Evolutionary conservation across 202 grass and related monocot genomes (phyloP).

Genomic region (Cymbopogon flexuosus): DNA sequence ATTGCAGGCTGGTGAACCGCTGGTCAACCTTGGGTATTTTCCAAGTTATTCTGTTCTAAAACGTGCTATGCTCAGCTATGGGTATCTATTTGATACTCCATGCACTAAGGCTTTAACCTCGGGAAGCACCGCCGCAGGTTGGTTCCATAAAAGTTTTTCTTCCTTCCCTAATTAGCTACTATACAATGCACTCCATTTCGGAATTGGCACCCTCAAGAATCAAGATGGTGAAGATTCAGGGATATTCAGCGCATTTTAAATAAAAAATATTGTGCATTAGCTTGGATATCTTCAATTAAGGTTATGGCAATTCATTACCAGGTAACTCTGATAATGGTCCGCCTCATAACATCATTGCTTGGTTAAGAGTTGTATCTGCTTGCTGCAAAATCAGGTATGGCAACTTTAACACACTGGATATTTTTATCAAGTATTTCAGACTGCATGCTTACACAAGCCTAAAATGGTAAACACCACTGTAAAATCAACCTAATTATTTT

Average conservation of each 20-base stretch:
- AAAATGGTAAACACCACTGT: not conserved
- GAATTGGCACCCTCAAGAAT: not conserved
- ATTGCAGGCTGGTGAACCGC: constrained; percentile 52
- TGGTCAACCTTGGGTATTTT: constrained; percentile 52
- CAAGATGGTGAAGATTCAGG: too few relatives aligned
- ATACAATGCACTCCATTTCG: constrained; percentile 1
- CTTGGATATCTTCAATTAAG: too few relatives aligned
- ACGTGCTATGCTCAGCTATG: constrained; percentile 57
- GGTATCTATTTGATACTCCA: constrained; percentile 51
- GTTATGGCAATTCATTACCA: too few relatives aligned
- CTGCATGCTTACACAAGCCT: not conserved
- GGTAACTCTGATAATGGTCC: constrained; percentile 31
- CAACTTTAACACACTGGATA: not conserved
- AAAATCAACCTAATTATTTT: not conserved
- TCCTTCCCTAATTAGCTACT: not conserved
- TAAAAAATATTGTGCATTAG: too few relatives aligned
- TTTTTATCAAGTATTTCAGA: not conserved
- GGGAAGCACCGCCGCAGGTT: constrained; percentile 39
- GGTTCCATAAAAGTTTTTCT: constrained; percentile 12
- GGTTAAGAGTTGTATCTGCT: constrained; percentile 68
- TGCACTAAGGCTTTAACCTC: constrained; percentile 13
- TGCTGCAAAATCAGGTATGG: constrained; percentile 72
- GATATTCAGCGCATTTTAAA: too few relatives aligned
- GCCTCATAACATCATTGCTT: constrained; percentile 71
- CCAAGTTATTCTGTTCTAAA: constrained; percentile 67